Conservation (phyloP, 768 basidiomycete genomes). For the Chalciporus sphaerocephalus region DNA sequence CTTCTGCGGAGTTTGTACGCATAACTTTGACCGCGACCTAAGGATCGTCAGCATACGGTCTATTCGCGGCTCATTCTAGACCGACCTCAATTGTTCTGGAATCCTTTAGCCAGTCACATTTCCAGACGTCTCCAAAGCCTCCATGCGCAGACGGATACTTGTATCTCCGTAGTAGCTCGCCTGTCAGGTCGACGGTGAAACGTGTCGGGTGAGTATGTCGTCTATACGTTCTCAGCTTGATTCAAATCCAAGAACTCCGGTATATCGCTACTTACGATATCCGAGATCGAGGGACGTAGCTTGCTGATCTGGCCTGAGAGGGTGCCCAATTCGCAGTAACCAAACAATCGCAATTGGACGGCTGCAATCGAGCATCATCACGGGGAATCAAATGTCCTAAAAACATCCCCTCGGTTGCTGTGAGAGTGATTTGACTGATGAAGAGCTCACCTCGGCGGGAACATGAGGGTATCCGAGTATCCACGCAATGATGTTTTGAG, state of each 20-base stretch:
- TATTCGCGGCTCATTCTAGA: neutral
- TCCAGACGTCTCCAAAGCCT: slow-evolving; percentile 24
- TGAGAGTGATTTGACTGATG: neutral
- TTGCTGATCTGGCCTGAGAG: neutral
- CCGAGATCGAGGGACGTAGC: neutral
- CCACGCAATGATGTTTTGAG: too few species aligned
- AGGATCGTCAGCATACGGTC: neutral
- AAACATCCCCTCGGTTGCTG: neutral
- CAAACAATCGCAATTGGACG: neutral
- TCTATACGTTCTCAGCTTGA: neutral
- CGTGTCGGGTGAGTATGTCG: neutral
- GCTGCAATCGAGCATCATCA: neutral
- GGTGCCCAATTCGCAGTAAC: neutral
- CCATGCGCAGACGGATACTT: slow-evolving; percentile 23
- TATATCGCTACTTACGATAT: slow-evolving; percentile 4
- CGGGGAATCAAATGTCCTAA: neutral
- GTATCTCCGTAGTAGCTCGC: slow-evolving; percentile 8
- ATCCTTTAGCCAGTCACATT: slow-evolving; percentile 21
- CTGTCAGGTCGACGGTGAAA: slow-evolving; percentile 10
- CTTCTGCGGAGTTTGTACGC: slow-evolving; percentile 14
- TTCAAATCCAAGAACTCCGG: neutral
- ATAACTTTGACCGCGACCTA: slow-evolving; percentile 29
- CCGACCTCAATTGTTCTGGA: slow-evolving; percentile 17
- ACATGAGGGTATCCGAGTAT: neutral
- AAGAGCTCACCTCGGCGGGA: neutral